Percentiles rank a stretch among this genome's conserved stretches.
Conservation (phyloP, 1,284 basidiomycete species). For the Golubevia pallescens region DNA sequence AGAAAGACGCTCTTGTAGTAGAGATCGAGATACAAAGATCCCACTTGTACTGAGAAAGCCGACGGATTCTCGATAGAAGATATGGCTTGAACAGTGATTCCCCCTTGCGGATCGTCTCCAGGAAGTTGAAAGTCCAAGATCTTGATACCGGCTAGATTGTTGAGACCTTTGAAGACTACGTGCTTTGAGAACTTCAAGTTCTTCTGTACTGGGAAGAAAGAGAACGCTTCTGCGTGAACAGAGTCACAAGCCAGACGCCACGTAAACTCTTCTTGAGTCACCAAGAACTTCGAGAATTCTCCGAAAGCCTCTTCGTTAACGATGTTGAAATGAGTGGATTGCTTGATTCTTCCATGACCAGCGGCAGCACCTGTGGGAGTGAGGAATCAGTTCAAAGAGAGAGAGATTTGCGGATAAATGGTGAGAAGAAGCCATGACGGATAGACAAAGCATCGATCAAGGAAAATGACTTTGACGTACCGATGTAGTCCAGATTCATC, state of each 20-base stretch:
- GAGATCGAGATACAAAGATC: constrained; percentile 74
- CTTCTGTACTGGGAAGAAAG: constrained; percentile 70
- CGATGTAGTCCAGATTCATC: constrained; percentile 46
- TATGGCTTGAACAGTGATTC: constrained; percentile 73
- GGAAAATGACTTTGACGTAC: too few relatives aligned
- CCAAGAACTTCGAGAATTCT: constrained; percentile 67
- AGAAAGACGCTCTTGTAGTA: constrained; percentile 72
- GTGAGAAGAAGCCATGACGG: too few relatives aligned
- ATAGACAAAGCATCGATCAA: too few relatives aligned
- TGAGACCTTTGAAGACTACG: constrained; percentile 70
- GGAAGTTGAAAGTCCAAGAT: constrained; percentile 76
- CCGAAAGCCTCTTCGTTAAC: constrained; percentile 52
- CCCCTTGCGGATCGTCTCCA: constrained; percentile 73
- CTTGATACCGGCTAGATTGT: constrained; percentile 72
- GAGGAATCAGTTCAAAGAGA: constrained; percentile 11
- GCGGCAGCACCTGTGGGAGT: constrained; percentile 42
- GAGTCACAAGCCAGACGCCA: constrained; percentile 73
- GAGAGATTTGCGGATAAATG: constrained; percentile 10
- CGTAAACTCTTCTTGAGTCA: constrained; percentile 75
- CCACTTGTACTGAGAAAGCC: constrained; percentile 76
- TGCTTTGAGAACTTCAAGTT: constrained; percentile 73
- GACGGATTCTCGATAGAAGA: constrained; percentile 74
- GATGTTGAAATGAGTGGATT: constrained; percentile 62
- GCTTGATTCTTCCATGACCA: constrained; percentile 64
- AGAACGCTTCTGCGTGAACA: constrained; percentile 74